Evolutionary conservation across 495 filamentous ascomycete species (phyloP).

Genomic region (Aspergillus sclerotiicarbonarius): DNA sequence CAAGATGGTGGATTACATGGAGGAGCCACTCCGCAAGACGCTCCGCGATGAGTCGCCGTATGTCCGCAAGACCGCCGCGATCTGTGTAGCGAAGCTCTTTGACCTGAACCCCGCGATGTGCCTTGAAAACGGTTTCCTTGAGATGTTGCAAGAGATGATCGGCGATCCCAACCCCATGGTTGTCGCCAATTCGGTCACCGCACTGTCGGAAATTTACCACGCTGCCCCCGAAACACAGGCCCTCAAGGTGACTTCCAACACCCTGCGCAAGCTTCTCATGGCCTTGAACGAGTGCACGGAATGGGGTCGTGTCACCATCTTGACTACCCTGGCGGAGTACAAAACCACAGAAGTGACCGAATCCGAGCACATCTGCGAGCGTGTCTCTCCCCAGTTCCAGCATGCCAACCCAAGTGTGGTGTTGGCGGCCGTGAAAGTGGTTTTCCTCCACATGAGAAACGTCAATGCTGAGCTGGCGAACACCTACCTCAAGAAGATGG

Average conservation of each 20-base stretch:
- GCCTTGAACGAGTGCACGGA: slow-evolving; percentile 98
- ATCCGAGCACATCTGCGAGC: slow-evolving; percentile 96
- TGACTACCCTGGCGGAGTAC: slow-evolving; percentile 87
- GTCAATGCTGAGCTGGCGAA: slow-evolving; percentile 72
- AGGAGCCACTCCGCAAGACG: slow-evolving; percentile 95
- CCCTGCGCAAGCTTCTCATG: slow-evolving; percentile 92
- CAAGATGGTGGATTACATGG: slow-evolving; percentile 99
- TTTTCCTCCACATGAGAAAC: slow-evolving; percentile 93
- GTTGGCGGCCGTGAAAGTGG: slow-evolving; percentile 92
- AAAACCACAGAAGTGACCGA: slow-evolving; percentile 84
- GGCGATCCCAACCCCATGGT: slow-evolving; percentile 99
- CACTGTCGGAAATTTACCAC: slow-evolving; percentile 87
- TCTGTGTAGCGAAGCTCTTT: slow-evolving; percentile 97
- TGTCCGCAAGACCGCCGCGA: slow-evolving; percentile 95
- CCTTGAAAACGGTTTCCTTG: slow-evolving; percentile 93
- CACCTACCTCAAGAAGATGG: slow-evolving; percentile 96
- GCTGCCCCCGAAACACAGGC: slow-evolving; percentile 87
- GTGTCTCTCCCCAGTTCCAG: slow-evolving; percentile 95
- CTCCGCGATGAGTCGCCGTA: slow-evolving; percentile 96
- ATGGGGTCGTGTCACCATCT: slow-evolving; percentile 96
- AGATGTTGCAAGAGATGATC: slow-evolving; percentile 94
- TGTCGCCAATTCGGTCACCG: slow-evolving; percentile 93
- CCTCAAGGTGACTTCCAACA: slow-evolving; percentile 73
- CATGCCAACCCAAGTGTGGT: slow-evolving; percentile 98
- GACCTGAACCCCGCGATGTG: slow-evolving; percentile 89